Base-by-base conservation (phyloP, 305 asterid species). In the Fraxinus latifolia region DNA sequence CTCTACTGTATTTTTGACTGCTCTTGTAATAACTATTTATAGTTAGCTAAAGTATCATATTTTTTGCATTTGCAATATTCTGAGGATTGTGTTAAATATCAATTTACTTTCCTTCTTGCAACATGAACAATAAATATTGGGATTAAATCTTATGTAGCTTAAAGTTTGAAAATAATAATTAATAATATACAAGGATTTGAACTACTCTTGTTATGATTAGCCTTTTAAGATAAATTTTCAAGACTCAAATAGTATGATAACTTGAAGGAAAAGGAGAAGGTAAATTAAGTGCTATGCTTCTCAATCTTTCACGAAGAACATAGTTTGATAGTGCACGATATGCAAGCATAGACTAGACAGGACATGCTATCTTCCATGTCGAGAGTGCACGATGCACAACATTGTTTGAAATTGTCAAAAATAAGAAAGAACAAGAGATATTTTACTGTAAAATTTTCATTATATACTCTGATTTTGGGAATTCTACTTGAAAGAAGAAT, bases 1-100 rank as follows among this genome's bases (percentile, higher is more conserved):
- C 60, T 82, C 55, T 80, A 37, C 37, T 85, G 83, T 87, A 82
- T 80, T 77, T 81, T 84, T 83, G 77, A 85, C 88, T 87, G 80
- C 77, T 84, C 79, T 12, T 83, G 83, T 77, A 72, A 86, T 81
- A 74, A 79, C 58, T 85, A 78, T 27, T 84, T 74, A 70, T 84
- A 62, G 76, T 70, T 58, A 58, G 76, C 76, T 72, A 7, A n/a
- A 72, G 76, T 15, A 72, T 72, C 44, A 33, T 72, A 33, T 15
- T 71, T 53, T 71, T 71, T 68, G 75, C 37, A 68, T 68, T 68
- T 68, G 11, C 75, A 15, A 29, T 29, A 29, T 68, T 25, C 21
- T 68, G 37, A 67, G 33, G 74, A 68, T 29, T 29, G 74, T 58
- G 70, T 58, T 58, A 58, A 21, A 58, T 58, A 19, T 58, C 68